Evolutionary conservation across 805 yeast genomes (phyloP), one percentile per base, ranked within the genome.

Genomic region (Lachancea sp.): DNA sequence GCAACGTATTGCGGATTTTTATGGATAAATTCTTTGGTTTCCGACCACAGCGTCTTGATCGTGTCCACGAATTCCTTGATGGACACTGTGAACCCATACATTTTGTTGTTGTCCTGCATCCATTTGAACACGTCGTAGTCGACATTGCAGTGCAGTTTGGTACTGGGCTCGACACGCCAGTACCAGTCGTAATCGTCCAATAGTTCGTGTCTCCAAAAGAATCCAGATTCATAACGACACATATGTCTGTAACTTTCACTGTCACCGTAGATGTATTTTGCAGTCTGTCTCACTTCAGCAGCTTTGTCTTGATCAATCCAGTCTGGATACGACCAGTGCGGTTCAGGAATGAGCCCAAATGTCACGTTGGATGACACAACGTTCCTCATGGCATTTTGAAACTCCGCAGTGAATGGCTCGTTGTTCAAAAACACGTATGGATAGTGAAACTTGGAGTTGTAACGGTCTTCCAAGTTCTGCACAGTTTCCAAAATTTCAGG

Each of bases 361-460:
- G 80, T 74, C 40, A 90, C 80, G 6, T 63, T 73, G 52, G 98
- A 98, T 29, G 90, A 79, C 13, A 81, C 80, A 58, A 88, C 67
- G 11, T 84, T 74, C 1, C 76, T 51, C 12, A 95, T 85, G 25
- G 78, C 74, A 22, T 68, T 67, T 56, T 78, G 86, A 66, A 93
- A 91, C 56, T 87, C 93, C 2, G 86, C 89, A 42, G 78, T 72
- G 67, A 91, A 93, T 39, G 75, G 82, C 47, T 81, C 88, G 62
- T 91, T 96, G 65, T 91, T 91, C 56, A 91, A 72, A 65, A 91
- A 93, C 22, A 89, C 93, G 97, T 98, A 91, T 56, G 95, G 97
- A 61, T 91, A 91, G 51, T 85, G 74, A 68, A 69, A 90, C 39
- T 85, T 74, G 15, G 68, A 62, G 71, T 91, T 91, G 73, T 93